Base-by-base conservation (phyloP, 1,139 yeast genomes). In the Geotrichum klebahnii region DNA sequence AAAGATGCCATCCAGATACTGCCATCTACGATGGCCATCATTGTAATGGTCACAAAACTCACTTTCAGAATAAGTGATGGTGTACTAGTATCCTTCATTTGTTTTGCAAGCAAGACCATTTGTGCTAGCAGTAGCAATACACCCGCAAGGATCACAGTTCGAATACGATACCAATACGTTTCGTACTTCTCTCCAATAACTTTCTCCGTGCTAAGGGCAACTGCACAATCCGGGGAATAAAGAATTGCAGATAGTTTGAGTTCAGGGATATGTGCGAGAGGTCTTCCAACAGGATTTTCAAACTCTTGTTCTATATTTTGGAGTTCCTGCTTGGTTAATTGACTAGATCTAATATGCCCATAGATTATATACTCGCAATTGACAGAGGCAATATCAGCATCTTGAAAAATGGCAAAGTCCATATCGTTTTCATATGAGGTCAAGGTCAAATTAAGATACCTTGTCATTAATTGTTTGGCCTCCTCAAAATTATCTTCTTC, bases 141-240 rank as follows among this genome's bases (percentile, higher is more conserved):
- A 2, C 63, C 72, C 3, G 79, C 73, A n/a, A 74, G 69, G 1
- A 63, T 52, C 5, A 58, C 56, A 10, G 52, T 37, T 16, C 68
- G 55, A 23, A 61, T 56, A 5, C 63, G 54, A 77, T 67, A 46
- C 73, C 75, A 69, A 45, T 71, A 73, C 3, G 79, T 72, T 58
- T 80, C 87, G 49, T 70, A 67, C 54, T 80, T 77, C 17, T 76
- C 70, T 0, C 96, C 96, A n/a, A 57, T 58, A n/a, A 78, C 69
- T 3, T 64, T 60, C 23, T 70, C 69, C 12, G 78, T 59, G 2
- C 70, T 65, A 9, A 86, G 56, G 0, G 76, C 65, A 2, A 83
- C 63, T 0, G 90, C 95, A 70, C 97, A 90, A 63, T 90, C 96
- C 0, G 97, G 97, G 0, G 96, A 87, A 61, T 85, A 89, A 17